Evolutionary conservation across 2,329 filamentous ascomycete species (phyloP), one percentile per base, ranked within the genome.

Genomic region (Hymenoscyphus fraxineus): DNA sequence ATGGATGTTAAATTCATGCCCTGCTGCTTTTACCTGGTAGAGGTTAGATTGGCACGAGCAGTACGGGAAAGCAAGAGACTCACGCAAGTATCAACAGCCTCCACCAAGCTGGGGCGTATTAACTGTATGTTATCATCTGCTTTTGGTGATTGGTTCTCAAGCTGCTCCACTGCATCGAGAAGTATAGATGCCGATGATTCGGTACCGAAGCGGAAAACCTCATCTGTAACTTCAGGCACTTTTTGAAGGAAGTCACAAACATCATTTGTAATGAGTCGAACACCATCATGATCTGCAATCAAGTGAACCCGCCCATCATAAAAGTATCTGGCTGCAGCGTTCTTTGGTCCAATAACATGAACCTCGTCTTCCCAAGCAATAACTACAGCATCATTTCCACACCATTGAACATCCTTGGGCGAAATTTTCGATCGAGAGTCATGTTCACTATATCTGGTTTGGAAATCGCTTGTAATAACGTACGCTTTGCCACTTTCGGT

Each of bases 281-380:
- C 88, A n/a, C 95, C 95, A 74, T 99, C 95, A 66, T 85, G 80
- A 68, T 89, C 86, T 16, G 93, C 89, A 54, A 97, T 82, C 2
- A 98, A 83, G 76, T 98, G 95, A 13, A 99, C 90, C 67, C 92
- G 88, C 9, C 89, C 91, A 73, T 98, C 93, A 76, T 98, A 98
- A 71, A 93, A 94, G 76, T 93, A 95, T 67, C 86, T 88, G 54
- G 80, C 87, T 5, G 90, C 88, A 10, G 90, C 85, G 55, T 92
- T 92, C 44, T 88, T 90, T 0, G 93, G 92, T 0, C 94, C 95
- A 66, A 99, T 90, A 35, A 99, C 83, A 74, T 97, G 95, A 3
- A 99, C 89, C 76, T 99, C 95, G 74, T 99, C 95, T 74, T 98
- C 95, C 95, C 95, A 99, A 0, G 93, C 93, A 71, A 99, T 87